Evolutionary conservation across 345 rosid species (phyloP).

Genomic region (Populus pruinosa): DNA sequence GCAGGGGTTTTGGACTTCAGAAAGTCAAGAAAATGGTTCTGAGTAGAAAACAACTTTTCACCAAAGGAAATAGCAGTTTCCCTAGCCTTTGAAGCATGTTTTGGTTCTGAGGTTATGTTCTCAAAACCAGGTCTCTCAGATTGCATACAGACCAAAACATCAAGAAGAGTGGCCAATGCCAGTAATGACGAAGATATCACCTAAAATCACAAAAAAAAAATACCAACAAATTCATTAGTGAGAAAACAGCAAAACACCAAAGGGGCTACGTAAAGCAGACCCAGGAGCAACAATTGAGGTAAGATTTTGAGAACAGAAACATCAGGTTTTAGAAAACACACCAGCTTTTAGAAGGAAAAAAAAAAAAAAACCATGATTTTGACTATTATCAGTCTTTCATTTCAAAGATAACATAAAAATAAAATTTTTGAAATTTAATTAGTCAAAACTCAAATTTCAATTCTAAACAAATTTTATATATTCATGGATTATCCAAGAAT

Average conservation of each 20-base stretch:
- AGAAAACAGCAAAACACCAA: background rate
- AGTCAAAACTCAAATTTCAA: background rate
- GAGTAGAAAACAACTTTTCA: conserved; percentile 66
- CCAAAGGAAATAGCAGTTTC: conserved; percentile 59
- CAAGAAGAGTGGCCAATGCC: conserved; percentile 84
- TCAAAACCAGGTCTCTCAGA: conserved; percentile 61
- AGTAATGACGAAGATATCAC: conserved; percentile 76
- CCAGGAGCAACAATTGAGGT: background rate
- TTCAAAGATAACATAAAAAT: background rate
- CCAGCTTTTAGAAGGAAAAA: background rate
- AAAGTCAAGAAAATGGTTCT: conserved; percentile 72
- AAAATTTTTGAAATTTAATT: no score
- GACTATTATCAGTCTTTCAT: background rate
- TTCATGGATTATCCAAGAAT: background rate
- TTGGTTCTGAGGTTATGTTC: conserved; percentile 49
- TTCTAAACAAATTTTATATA: background rate
- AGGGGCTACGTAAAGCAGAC: background rate
- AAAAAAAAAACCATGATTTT: background rate
- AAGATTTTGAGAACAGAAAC: background rate
- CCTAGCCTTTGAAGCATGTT: conserved; percentile 75
- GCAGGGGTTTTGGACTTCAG: conserved; percentile 66
- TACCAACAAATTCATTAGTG: conserved; percentile 1
- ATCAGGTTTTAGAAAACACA: background rate
- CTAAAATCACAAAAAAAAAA: conserved; percentile 39
- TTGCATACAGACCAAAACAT: conserved; percentile 52